phyloP scores from a whole-genome alignment of 805 yeast genomes.

The Myxozyma vanderwaltii region DNA sequence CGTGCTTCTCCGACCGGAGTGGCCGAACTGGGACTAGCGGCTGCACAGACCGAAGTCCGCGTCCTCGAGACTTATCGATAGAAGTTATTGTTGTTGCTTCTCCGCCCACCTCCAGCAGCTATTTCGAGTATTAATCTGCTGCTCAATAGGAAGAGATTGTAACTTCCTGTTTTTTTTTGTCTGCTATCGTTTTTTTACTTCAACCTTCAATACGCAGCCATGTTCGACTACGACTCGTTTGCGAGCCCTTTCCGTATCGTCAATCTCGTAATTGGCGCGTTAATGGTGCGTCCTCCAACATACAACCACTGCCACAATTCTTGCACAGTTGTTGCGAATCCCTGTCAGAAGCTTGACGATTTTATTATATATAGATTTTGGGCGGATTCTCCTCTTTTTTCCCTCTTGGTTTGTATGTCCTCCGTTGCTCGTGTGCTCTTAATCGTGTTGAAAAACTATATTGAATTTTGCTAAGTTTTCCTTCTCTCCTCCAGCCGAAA shows the following conservation, averaged over 20 bases:
- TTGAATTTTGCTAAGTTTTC: not conserved
- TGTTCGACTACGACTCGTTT: conserved; percentile 34
- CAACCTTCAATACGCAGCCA: not conserved
- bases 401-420: conserved; percentile 30
- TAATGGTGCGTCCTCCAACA: conserved; percentile 34
- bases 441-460: not conserved
- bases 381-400: conserved; percentile 32
- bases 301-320: not conserved
- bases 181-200: not conserved
- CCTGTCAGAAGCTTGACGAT: too few relatives aligned
- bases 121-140: too few relatives aligned
- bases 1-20: not conserved
- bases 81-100: not conserved
- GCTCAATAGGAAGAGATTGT: too few relatives aligned
- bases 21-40: not conserved
- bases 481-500: conserved; percentile 1
- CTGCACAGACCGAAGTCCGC: not conserved
- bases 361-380: conserved; percentile 22
- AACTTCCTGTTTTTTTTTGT: too few relatives aligned
- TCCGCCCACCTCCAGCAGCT: not conserved
- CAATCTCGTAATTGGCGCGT: conserved; percentile 41
- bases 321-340: not conserved
- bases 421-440: not conserved
- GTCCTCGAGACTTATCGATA: not conserved
- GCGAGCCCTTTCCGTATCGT: conserved; percentile 41